Conservation (phyloP, 2,329 filamentous ascomycete species). For the Neofusicoccum parvum region DNA sequence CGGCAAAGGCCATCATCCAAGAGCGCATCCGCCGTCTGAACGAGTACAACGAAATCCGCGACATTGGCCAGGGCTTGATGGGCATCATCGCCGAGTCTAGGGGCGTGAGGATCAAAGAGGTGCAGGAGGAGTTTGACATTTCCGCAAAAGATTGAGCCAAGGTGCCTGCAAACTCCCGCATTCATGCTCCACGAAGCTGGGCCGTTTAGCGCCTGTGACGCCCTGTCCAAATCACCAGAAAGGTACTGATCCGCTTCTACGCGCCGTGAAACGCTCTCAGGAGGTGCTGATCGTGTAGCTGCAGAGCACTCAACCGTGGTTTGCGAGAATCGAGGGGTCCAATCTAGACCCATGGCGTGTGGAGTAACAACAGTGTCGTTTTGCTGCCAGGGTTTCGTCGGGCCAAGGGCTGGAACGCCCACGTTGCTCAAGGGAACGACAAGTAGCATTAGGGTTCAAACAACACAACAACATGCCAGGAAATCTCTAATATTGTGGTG, state of each 20-base stretch:
- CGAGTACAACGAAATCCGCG: conserved; percentile 71
- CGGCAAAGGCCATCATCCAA: conserved; percentile 58
- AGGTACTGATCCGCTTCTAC: neutral
- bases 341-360: neutral
- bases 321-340: neutral
- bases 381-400: neutral
- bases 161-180: neutral
- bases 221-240: neutral
- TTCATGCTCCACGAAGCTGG: neutral
- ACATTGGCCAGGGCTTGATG: conserved; percentile 66
- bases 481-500: conserved; percentile 8
- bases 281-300: neutral
- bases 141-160: conserved; percentile 44
- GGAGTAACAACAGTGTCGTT: neutral
- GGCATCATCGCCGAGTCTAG: conserved; percentile 68
- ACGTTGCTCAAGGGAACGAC: neutral
- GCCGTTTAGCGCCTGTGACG: neutral
- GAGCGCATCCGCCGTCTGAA: conserved; percentile 67
- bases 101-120: conserved; percentile 55
- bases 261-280: neutral
- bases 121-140: conserved; percentile 53
- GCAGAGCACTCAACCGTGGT: neutral
- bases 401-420: neutral
- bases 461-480: neutral
- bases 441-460: neutral